Evolutionary conservation across 768 basidiomycete species (phyloP).

Genomic region (Termitomyces sp.): DNA sequence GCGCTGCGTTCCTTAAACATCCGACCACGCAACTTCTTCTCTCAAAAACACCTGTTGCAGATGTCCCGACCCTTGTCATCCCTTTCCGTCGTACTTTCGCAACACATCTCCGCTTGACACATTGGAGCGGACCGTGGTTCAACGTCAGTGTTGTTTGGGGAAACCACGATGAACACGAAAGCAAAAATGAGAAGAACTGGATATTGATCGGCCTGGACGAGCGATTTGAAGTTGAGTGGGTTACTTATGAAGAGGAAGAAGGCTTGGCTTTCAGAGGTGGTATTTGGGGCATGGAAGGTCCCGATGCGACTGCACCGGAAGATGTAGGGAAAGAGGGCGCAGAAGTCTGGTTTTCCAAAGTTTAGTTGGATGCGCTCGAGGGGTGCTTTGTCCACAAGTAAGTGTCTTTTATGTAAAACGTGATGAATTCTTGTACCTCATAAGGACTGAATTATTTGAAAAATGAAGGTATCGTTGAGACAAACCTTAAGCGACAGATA

Average conservation of each 20-base stretch:
- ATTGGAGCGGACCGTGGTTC: constrained; percentile 35
- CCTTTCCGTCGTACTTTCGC: constrained; percentile 31
- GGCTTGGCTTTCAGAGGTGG: constrained; percentile 36
- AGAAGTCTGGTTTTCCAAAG: constrained; percentile 34
- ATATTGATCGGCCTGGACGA: constrained; percentile 33
- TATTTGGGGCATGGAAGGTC: constrained; percentile 38
- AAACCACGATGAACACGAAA: constrained; percentile 19
- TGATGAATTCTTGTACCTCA: background rate
- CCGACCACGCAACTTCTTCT: constrained; percentile 28
- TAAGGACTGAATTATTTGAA: no score
- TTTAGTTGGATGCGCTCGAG: background rate
- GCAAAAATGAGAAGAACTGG: constrained; percentile 21
- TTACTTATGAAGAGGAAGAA: constrained; percentile 16
- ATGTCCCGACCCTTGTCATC: constrained; percentile 31
- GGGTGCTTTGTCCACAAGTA: background rate
- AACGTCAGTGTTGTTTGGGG: constrained; percentile 36
- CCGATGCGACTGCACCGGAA: constrained; percentile 24
- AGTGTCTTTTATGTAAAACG: background rate
- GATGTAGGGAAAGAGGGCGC: constrained; percentile 30
- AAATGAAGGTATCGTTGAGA: no score
- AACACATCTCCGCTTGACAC: constrained; percentile 33
- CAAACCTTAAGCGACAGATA: no score
- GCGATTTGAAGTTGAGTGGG: constrained; percentile 36
- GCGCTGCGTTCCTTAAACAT: constrained; percentile 18
- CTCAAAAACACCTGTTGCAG: constrained; percentile 8